Percentiles rank a stretch among this genome's conserved stretches.
Conservation (phyloP, 2,329 filamentous ascomycete species). For the Aureobasidium sp. region DNA sequence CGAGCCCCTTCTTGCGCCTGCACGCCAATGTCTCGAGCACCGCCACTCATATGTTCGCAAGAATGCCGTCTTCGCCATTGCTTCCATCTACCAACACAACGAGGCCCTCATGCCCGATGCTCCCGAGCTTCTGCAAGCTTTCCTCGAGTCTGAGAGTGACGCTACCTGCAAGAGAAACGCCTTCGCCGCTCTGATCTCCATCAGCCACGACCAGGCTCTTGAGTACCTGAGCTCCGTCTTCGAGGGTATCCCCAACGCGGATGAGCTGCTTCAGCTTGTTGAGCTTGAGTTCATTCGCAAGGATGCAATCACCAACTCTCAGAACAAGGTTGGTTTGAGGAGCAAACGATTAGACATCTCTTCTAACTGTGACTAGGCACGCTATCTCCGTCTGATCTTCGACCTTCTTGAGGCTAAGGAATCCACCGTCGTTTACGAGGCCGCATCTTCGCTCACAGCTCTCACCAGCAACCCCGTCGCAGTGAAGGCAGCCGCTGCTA, state of each 20-base stretch:
- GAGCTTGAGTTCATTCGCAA: slow-evolving; percentile 97
- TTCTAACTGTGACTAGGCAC: slow-evolving; percentile 46
- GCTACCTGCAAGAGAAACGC: slow-evolving; percentile 97
- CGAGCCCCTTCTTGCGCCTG: slow-evolving; percentile 87
- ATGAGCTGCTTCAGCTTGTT: slow-evolving; percentile 85
- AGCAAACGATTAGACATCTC: not conserved
- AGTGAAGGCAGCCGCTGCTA: slow-evolving; percentile 89
- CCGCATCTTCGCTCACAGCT: slow-evolving; percentile 85
- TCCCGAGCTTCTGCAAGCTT: slow-evolving; percentile 79
- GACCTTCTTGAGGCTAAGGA: slow-evolving; percentile 88
- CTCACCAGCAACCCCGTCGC: slow-evolving; percentile 95
- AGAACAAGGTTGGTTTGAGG: slow-evolving; percentile 67
- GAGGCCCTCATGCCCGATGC: slow-evolving; percentile 91
- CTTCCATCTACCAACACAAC: slow-evolving; percentile 85
- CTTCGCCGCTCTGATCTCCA: slow-evolving; percentile 81
- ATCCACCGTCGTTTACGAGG: slow-evolving; percentile 95
- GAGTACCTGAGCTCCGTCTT: slow-evolving; percentile 83
- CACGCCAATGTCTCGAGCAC: slow-evolving; percentile 86
- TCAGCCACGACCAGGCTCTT: slow-evolving; percentile 88
- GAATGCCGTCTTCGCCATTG: slow-evolving; percentile 91
- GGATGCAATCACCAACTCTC: slow-evolving; percentile 86
- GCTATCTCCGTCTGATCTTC: slow-evolving; percentile 90
- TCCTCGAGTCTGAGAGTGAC: slow-evolving; percentile 85
- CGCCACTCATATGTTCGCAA: slow-evolving; percentile 97
- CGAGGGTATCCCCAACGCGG: slow-evolving; percentile 86